Conservation (phyloP, 805 yeast species). For the Myxozyma neotropica region DNA sequence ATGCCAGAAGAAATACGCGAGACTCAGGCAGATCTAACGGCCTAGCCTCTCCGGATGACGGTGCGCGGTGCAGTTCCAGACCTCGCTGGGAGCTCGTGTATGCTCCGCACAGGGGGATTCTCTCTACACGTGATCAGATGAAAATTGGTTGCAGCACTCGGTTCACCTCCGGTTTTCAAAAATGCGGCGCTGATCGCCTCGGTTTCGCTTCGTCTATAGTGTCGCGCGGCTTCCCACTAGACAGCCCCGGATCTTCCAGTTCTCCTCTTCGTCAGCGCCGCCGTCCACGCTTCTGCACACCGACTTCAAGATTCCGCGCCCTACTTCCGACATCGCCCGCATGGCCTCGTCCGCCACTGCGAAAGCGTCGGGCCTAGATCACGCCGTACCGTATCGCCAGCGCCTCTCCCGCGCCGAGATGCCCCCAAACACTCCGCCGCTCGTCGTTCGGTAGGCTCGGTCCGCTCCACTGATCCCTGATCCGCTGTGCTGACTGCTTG, state of each 20-base stretch:
- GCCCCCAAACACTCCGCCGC: constrained; percentile 33
- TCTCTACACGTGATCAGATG: too few relatives aligned
- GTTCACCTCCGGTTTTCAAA: too few relatives aligned
- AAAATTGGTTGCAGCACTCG: too few relatives aligned
- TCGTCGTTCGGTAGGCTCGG: constrained; percentile 18
- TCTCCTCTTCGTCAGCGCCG: neutral
- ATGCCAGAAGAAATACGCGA: too few relatives aligned
- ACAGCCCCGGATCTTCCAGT: too few relatives aligned
- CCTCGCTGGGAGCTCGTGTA: neutral
- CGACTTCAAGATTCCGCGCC: constrained; percentile 1
- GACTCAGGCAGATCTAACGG: too few relatives aligned
- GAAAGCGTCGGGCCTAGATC: constrained; percentile 20
- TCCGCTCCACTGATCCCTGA: neutral
- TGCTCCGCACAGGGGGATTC: too few relatives aligned
- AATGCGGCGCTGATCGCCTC: neutral
- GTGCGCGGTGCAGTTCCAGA: neutral
- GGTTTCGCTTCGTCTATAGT: too few relatives aligned
- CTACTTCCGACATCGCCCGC: constrained; percentile 2
- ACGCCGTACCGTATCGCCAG: constrained; percentile 28
- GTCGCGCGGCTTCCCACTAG: too few relatives aligned
- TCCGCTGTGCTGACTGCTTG: neutral
- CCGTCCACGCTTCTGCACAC: neutral
- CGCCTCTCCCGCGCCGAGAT: constrained; percentile 24
- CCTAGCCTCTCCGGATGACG: neutral
- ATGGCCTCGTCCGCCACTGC: constrained; percentile 15